phyloP scores from a whole-genome alignment of 768 basidiomycete species.

The Kwoniella dendrophila region DNA sequence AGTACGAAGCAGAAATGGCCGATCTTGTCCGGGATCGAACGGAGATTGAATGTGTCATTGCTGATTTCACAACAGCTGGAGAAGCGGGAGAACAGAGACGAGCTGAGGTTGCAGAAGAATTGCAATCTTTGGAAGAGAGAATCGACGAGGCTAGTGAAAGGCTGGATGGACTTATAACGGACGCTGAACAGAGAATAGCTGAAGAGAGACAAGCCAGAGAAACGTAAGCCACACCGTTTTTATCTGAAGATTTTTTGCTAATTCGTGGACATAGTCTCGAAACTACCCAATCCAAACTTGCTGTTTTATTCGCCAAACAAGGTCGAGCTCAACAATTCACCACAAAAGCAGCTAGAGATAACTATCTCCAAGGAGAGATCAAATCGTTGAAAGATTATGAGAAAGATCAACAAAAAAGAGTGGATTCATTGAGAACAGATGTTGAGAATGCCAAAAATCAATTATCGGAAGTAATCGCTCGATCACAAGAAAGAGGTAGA shows the following conservation, averaged over 20 bases:
- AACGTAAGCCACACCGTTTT: slow-evolving; percentile 52
- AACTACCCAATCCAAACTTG: slow-evolving; percentile 69
- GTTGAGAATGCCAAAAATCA: slow-evolving; percentile 42
- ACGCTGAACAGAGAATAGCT: slow-evolving; percentile 66
- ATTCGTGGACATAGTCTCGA: slow-evolving; percentile 62
- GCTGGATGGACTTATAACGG: slow-evolving; percentile 68
- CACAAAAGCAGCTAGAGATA: slow-evolving; percentile 79
- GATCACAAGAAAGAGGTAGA: slow-evolving; percentile 59
- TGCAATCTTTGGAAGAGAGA: slow-evolving; percentile 64
- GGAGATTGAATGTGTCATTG: slow-evolving; percentile 79
- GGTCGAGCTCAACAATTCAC: slow-evolving; percentile 83
- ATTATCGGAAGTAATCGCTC: slow-evolving; percentile 61
- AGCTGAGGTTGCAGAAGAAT: slow-evolving; percentile 67
- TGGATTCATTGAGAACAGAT: slow-evolving; percentile 60
- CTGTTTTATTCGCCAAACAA: slow-evolving; percentile 82
- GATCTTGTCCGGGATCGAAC: slow-evolving; percentile 83
- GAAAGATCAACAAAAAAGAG: slow-evolving; percentile 62
- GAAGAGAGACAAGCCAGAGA: slow-evolving; percentile 59
- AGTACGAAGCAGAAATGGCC: slow-evolving; percentile 77
- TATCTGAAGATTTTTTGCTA: neutral
- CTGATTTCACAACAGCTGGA: slow-evolving; percentile 71
- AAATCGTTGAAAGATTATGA: slow-evolving; percentile 66
- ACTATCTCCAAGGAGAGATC: slow-evolving; percentile 78
- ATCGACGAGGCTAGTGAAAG: slow-evolving; percentile 67
- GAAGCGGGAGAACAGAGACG: slow-evolving; percentile 69